Evolutionary conservation across 2,329 filamentous ascomycete genomes (phyloP).

Genomic region (Coniella lustricola): DNA sequence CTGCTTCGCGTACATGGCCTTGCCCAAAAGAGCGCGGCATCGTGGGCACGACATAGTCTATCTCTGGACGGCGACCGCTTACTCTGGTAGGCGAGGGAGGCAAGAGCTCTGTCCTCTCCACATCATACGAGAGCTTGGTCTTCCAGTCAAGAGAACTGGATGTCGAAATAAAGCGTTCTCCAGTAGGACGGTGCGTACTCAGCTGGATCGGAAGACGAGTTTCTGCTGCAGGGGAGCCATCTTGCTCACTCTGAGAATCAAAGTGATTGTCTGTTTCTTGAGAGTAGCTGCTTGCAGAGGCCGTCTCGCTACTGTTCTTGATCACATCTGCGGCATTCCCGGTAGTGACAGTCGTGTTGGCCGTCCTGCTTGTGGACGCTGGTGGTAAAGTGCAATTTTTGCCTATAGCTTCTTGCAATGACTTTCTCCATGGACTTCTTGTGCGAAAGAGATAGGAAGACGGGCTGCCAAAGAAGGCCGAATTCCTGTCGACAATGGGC

Average conservation of each 20-base stretch:
- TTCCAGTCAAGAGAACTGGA: constrained; percentile 42
- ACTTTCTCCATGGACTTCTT: constrained; percentile 48
- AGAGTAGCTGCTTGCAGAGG: constrained; percentile 46
- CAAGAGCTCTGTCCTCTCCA: constrained; percentile 27
- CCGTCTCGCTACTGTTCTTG: constrained; percentile 25
- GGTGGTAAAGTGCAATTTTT: constrained; percentile 11
- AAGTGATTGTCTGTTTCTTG: constrained; percentile 22
- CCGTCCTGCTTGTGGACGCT: constrained; percentile 1
- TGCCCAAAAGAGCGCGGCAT: constrained; percentile 19
- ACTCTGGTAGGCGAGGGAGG: constrained; percentile 16
- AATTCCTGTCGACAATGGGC: constrained; percentile 29
- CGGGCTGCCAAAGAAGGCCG: constrained; percentile 46
- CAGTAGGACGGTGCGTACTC: constrained; percentile 23
- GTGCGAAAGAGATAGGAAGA: constrained; percentile 45
- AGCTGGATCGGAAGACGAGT: constrained; percentile 14
- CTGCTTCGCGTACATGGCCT: constrained; percentile 31
- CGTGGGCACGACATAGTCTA: constrained; percentile 19
- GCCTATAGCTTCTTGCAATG: constrained; percentile 40
- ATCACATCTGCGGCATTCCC: constrained; percentile 30
- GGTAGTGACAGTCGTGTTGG: not conserved
- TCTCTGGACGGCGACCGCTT: constrained; percentile 22
- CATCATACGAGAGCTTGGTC: constrained; percentile 31
- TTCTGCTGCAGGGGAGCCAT: constrained; percentile 4
- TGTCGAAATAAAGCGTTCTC: constrained; percentile 32
- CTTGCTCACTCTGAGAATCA: not conserved